A percentile compares a stretch with the other conserved stretches of the same genome.
phyloP scores from a whole-genome alignment of 2,329 filamentous ascomycete genomes.

The Fusarium newnesense region DNA sequence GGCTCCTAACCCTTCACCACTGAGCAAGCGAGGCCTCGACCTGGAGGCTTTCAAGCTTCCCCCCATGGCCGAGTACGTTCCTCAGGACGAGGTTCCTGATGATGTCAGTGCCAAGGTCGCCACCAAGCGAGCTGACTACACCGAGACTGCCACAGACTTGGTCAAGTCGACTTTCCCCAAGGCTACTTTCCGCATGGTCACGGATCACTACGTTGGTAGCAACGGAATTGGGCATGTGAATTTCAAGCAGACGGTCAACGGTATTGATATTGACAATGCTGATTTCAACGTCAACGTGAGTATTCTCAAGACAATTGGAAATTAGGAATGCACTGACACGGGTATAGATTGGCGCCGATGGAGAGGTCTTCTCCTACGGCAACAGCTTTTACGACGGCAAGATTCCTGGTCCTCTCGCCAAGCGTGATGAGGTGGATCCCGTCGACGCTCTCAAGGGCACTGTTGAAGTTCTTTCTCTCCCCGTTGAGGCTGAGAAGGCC shows the following conservation, averaged over 20 bases:
- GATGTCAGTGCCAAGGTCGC: slow-evolving; percentile 36
- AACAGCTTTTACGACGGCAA: slow-evolving; percentile 59
- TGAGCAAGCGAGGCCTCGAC: slow-evolving; percentile 48
- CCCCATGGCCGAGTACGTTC: slow-evolving; percentile 45
- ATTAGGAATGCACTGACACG: background rate
- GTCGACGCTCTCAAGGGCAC: slow-evolving; percentile 56
- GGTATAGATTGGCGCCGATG: slow-evolving; percentile 58
- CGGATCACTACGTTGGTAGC: slow-evolving; percentile 63
- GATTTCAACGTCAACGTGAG: slow-evolving; percentile 70
- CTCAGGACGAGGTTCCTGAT: slow-evolving; percentile 32
- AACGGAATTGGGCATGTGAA: slow-evolving; percentile 68
- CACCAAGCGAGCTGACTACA: slow-evolving; percentile 49
- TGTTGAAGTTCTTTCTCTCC: slow-evolving; percentile 47
- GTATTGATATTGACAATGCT: slow-evolving; percentile 68
- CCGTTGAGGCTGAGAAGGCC: slow-evolving; percentile 43
- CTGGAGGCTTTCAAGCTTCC: slow-evolving; percentile 48
- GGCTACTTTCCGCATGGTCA: slow-evolving; percentile 60
- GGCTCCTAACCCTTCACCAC: slow-evolving; percentile 33
- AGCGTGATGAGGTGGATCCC: slow-evolving; percentile 56
- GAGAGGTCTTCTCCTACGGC: slow-evolving; percentile 67
- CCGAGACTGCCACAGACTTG: slow-evolving; percentile 57
- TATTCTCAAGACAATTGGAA: background rate
- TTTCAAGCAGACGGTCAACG: slow-evolving; percentile 68
- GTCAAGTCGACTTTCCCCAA: slow-evolving; percentile 52
- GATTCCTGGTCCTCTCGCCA: slow-evolving; percentile 53